phyloP scores from a whole-genome alignment of 148 eudicot genomes.

The Rhododendron henanense region DNA sequence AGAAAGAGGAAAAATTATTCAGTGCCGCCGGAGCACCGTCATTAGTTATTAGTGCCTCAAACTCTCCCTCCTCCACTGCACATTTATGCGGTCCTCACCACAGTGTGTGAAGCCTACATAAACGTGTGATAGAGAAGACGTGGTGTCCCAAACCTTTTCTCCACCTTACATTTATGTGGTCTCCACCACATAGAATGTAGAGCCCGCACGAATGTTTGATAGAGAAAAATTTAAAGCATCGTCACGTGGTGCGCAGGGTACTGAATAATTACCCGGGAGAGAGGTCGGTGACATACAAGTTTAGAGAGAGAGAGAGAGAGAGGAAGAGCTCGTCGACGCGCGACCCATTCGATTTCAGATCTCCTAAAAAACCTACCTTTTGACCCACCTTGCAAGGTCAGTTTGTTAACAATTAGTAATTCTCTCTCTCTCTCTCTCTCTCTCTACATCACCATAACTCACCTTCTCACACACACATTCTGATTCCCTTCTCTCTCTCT shows the following conservation, averaged over 20 bases:
- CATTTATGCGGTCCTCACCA: background rate
- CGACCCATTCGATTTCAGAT: conserved; percentile 13
- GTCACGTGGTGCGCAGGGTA: too few relatives aligned
- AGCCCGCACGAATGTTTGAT: too few relatives aligned
- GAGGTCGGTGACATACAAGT: background rate
- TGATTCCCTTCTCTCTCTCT: conserved; percentile 7
- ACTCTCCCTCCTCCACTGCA: background rate
- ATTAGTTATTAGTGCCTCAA: too few relatives aligned
- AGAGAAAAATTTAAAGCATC: too few relatives aligned
- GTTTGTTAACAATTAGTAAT: background rate
- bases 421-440: conserved; percentile 8
- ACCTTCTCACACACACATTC: background rate
- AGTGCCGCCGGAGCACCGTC: too few relatives aligned
- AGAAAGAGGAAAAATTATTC: too few relatives aligned
- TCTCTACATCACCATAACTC: background rate
- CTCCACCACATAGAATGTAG: too few relatives aligned
- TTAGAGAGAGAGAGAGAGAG: background rate
- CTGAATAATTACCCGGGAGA: background rate
- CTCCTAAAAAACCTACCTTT: conserved; percentile 23
- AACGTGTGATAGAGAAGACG: too few relatives aligned
- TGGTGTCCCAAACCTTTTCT: too few relatives aligned
- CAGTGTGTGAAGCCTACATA: too few relatives aligned
- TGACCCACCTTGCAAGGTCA: conserved; percentile 15
- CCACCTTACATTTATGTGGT: too few relatives aligned
- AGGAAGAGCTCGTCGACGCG: conserved; percentile 9